Evolutionary conservation across 2,329 filamentous ascomycete genomes (phyloP), one percentile per base, ranked within the genome.

Genomic region (Gnomoniopsis smithogilvyi): DNA sequence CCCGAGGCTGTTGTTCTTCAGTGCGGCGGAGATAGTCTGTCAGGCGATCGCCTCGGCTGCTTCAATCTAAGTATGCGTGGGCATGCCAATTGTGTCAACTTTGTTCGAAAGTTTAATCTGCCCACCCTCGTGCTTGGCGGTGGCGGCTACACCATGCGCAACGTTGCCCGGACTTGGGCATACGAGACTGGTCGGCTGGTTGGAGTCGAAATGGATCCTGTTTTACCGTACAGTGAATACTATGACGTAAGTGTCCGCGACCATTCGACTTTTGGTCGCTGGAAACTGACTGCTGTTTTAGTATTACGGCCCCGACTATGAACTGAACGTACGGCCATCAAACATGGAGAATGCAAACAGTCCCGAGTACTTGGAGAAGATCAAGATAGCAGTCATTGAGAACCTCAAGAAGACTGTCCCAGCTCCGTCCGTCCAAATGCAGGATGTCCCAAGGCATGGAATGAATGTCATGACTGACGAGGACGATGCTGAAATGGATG

Each of bases 61-160:
- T 99, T 99, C 81, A 99, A 98, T 72, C 82, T 99, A 63, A 98
- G 96, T 74, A 97, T 99, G 84, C 88, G 89, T 67, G 94, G 94
- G 3, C 95, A 99, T 72, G 93, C 94, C 65, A 92, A 92, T 73
- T 99, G 95, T 72, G 92, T 98, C 65, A 89, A 88, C 65, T 98
- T 89, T 67, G 91, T 96, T 65, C 97, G 96, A 75, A 88, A 84
- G 63, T 93, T 94, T 71, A 83, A 86, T 33, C 80, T 95, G 11
- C 95, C 95, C 0, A 88, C 96, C 2, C 82, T 99, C n/a, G 89
- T 99, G 21, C 86, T 99, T 19, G 95, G 95, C 34, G 95, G 95
- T 17, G 95, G 95, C 64, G 95, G 95, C 51, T 99, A 99, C 76
- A 99, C 95, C 1, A 96, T 96, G 74, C 89, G 95, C 63, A 99